phyloP scores from a whole-genome alignment of 2,329 filamentous ascomycete genomes.

The Aspergillus arachidicola region DNA sequence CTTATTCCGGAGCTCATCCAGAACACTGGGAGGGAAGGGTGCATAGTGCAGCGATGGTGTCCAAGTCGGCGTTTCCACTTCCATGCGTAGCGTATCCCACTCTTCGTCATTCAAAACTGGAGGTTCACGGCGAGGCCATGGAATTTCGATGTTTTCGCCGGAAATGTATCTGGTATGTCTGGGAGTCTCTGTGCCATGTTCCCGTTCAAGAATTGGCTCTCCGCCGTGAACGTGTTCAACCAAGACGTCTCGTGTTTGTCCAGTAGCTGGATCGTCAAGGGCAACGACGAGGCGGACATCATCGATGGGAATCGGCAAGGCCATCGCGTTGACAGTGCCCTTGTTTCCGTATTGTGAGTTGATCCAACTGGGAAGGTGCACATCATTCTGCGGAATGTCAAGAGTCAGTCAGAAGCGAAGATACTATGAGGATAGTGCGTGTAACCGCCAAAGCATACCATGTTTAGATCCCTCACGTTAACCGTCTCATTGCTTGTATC shows the following conservation, averaged over 20 bases:
- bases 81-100: constrained; percentile 73
- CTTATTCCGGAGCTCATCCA: constrained; percentile 83
- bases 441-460: constrained; percentile 51
- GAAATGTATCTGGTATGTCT: constrained; percentile 60
- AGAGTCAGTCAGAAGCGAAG: constrained; percentile 2
- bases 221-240: constrained; percentile 69
- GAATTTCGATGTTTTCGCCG: constrained; percentile 71
- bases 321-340: constrained; percentile 50
- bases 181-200: constrained; percentile 47
- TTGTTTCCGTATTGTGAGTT: constrained; percentile 40
- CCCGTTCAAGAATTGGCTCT: constrained; percentile 54
- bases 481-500: constrained; percentile 59
- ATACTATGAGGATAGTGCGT: background rate
- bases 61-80: constrained; percentile 75
- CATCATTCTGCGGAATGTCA: constrained; percentile 39
- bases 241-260: constrained; percentile 70
- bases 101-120: constrained; percentile 58
- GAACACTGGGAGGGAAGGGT: constrained; percentile 76
- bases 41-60: constrained; percentile 74
- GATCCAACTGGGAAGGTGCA: constrained; percentile 43
- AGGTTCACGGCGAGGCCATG: constrained; percentile 67
- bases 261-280: constrained; percentile 66
- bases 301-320: constrained; percentile 65
- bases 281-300: constrained; percentile 81
- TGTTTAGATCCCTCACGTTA: constrained; percentile 63